Percentiles rank a stretch among this genome's conserved stretches.
These are phyloP conservation scores for Chaetomiaceae sp. DNA, from an alignment of 2,329 filamentous ascomycete species.

Conservation along the genomic window DNA sequence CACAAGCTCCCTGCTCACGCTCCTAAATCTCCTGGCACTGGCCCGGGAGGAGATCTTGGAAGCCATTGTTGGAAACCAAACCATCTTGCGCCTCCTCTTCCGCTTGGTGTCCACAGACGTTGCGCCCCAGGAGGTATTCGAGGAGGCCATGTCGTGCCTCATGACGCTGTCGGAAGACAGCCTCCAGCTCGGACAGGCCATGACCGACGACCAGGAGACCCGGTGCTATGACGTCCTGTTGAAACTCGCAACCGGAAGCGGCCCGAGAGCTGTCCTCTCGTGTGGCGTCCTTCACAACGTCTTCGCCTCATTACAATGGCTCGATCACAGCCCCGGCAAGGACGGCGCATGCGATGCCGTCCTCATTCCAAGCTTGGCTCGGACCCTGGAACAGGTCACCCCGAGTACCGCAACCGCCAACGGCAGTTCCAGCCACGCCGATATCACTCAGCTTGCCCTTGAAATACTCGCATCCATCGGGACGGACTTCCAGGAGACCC, in stretches of 20 bases:
- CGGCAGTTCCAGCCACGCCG: conserved; percentile 39
- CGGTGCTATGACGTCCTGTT: conserved; percentile 48
- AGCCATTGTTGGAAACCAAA: conserved; percentile 46
- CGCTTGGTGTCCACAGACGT: conserved; percentile 41
- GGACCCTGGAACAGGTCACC: conserved; percentile 36
- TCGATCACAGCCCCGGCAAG: conserved; percentile 46
- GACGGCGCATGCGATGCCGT: conserved; percentile 47
- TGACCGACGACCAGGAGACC: conserved; percentile 47
- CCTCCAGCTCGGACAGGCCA: conserved; percentile 44
- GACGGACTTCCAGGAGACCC: conserved; percentile 50
- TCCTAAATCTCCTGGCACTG: conserved; percentile 52
- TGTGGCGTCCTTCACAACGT: conserved; percentile 61
- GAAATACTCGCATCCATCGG: conserved; percentile 63
- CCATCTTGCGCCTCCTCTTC: conserved; percentile 52
- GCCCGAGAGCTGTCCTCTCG: conserved; percentile 49
- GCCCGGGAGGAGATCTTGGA: conserved; percentile 58
- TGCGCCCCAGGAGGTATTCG: conserved; percentile 40
- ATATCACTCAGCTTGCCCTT: conserved; percentile 51
- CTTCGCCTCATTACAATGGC: conserved; percentile 51
- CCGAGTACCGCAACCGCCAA: conserved; percentile 29
- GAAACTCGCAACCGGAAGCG: conserved; percentile 40
- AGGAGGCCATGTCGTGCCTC: conserved; percentile 51
- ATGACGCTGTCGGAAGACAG: conserved; percentile 60
- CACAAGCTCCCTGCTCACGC: conserved; percentile 47
- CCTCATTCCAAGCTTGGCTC: conserved; percentile 44